Base-by-base conservation (phyloP, 2,329 filamentous ascomycete genomes). In the Colletotrichum cuscutae region DNA sequence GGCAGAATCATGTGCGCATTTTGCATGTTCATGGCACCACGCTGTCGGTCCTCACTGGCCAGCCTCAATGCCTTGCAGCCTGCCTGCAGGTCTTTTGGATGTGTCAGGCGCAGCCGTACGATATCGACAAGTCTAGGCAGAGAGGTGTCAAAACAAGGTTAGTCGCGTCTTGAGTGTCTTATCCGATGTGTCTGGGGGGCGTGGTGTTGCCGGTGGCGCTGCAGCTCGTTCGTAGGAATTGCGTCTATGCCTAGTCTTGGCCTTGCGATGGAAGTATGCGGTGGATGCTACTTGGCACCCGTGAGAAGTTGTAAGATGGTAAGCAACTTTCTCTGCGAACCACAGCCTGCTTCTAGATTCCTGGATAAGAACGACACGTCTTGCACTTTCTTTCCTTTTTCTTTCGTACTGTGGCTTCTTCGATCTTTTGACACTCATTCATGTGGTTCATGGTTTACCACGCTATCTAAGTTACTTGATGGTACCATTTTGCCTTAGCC, bases 141-240 rank as follows among this genome's bases (percentile, higher is more conserved):
- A 54, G 30, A 24, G 32, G 59, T 65, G 60, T 73, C 66, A 61
- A 61, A 73, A 73, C 66, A 73, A 71, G 66, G 71, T 71, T 71
- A 71, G 71, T 71, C 71, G 49, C 71, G 56, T 73, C 71, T 65
- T 57, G 71, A 32, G n/a, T 13, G 53, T 60, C 53, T 59, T 53
- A 30, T 59, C 30, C 42, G 19, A 24, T 60, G 54, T 22, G 58
- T 32, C 15, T 19, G 32, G 28, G 42, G 53, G 49, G 35, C n/a
- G 26, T 54, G 58, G 26, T 61, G 24, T 42, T 26, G 56, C 35
- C 42, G 30, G 15, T 30, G 15, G 37, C 24, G 35, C 32, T 54
- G 60, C 35, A 65, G 60, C 49, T 54, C 19, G 54, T 49, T 65
- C 71, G 60, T 32, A 37, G 61, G 57, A 30, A 32, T 35, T 30